These are phyloP conservation scores for Cutaneotrichosporon curvatum DNA, from an alignment of 1,284 basidiomycete genomes.

Conservation along the genomic window DNA sequence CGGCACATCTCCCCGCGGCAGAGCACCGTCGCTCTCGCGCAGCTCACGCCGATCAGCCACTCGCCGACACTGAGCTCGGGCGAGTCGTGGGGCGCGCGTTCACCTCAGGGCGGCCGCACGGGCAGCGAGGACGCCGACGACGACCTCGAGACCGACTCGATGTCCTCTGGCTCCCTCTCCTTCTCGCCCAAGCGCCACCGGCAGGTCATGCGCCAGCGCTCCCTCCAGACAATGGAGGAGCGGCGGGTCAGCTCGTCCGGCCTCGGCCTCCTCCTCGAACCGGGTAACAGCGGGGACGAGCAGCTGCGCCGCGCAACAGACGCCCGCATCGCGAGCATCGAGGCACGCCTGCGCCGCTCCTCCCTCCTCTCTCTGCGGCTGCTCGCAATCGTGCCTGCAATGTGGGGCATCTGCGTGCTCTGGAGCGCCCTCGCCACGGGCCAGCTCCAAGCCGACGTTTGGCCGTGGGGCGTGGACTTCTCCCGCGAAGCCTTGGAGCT, in stretches of 20 bases:
- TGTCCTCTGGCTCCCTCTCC: conserved; percentile 31
- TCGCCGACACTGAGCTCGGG: background rate
- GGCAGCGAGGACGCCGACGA: conserved; percentile 41
- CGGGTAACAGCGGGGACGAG: conserved; percentile 10
- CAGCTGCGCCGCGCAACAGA: conserved; percentile 3
- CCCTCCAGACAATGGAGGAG: background rate
- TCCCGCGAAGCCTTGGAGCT: conserved; percentile 35
- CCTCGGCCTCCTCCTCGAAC: conserved; percentile 9
- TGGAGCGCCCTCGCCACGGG: conserved; percentile 27
- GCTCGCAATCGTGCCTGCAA: conserved; percentile 35
- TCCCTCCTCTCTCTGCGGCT: conserved; percentile 30
- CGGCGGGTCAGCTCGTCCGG: background rate
- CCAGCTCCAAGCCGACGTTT: conserved; percentile 32
- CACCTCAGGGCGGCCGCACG: conserved; percentile 22
- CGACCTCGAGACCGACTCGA: conserved; percentile 32
- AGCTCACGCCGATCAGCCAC: conserved; percentile 14
- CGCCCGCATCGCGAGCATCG: conserved; percentile 17
- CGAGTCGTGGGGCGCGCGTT: conserved; percentile 4
- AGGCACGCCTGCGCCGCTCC: conserved; percentile 24
- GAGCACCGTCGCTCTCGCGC: conserved; percentile 14
- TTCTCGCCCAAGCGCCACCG: conserved; percentile 30
- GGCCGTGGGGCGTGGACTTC: conserved; percentile 42
- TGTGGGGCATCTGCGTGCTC: conserved; percentile 37
- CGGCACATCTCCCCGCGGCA: conserved; percentile 18
- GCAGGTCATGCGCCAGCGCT: background rate